Percentiles rank a stretch among this genome's conserved stretches.
These are phyloP conservation scores for Onygenales sp. DNA, from an alignment of 2,329 filamentous ascomycete species.

Conservation along the genomic window DNA sequence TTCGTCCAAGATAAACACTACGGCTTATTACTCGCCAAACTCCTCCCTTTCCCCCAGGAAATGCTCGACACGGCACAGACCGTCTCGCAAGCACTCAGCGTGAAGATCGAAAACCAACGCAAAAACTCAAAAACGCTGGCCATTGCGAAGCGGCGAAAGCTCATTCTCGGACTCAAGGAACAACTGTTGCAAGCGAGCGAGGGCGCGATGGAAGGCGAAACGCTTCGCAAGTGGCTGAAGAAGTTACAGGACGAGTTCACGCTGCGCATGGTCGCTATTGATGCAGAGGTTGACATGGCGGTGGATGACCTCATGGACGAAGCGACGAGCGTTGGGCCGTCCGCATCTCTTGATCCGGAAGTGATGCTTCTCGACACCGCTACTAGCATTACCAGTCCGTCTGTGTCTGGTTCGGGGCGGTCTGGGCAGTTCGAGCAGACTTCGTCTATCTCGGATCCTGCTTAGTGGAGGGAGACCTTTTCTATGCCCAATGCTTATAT, in stretches of 20 bases:
- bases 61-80: slow-evolving; percentile 60
- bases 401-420: not conserved
- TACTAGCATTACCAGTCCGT: not conserved
- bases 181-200: slow-evolving; percentile 59
- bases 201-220: slow-evolving; percentile 55
- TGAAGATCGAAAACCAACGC: slow-evolving; percentile 48
- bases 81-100: slow-evolving; percentile 54
- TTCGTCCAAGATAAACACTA: slow-evolving; percentile 65
- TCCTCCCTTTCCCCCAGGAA: slow-evolving; percentile 59
- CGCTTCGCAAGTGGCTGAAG: slow-evolving; percentile 54
- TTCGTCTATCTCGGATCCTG: too few relatives aligned
- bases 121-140: slow-evolving; percentile 50
- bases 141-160: slow-evolving; percentile 55
- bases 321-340: slow-evolving; percentile 1
- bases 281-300: slow-evolving; percentile 16
- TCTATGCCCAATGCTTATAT: too few relatives aligned
- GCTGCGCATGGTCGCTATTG: slow-evolving; percentile 56
- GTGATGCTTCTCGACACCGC: not conserved
- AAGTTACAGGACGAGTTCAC: slow-evolving; percentile 68
- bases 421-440: too few relatives aligned
- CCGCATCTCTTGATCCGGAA: not conserved
- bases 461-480: too few relatives aligned
- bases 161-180: slow-evolving; percentile 64
- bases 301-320: slow-evolving; percentile 2
- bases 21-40: slow-evolving; percentile 68